A percentile compares a stretch with the other conserved stretches of the same genome.
These are phyloP conservation scores for Cornus florida DNA, from an alignment of 148 eudicot genomes.

Conservation along the genomic window DNA sequence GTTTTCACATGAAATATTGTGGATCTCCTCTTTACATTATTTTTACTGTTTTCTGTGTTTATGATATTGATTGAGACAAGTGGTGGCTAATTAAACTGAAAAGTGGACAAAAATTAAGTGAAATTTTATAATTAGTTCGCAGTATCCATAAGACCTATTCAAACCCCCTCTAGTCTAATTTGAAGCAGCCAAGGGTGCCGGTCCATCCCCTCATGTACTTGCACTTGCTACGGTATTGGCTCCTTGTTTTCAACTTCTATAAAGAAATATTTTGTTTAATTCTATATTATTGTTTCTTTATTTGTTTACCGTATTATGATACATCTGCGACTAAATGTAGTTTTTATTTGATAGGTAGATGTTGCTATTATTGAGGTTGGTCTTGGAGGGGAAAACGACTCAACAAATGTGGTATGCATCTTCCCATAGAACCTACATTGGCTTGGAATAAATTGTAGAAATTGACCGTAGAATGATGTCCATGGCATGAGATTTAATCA, in stretches of 20 bases:
- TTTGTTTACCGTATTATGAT: constrained; percentile 4
- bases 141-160: too few species aligned
- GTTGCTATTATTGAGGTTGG: constrained; percentile 93
- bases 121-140: too few species aligned
- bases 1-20: too few species aligned
- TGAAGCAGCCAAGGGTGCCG: too few species aligned
- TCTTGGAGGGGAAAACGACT: constrained; percentile 75
- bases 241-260: background rate
- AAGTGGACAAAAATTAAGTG: too few species aligned
- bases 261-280: background rate
- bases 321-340: background rate
- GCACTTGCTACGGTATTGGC: background rate
- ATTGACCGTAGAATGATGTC: constrained; percentile 6
- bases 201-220: too few species aligned
- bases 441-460: background rate
- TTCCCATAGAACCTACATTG: constrained; percentile 1
- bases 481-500: constrained; percentile 9
- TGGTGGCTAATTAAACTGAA: too few species aligned
- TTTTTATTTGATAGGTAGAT: constrained; percentile 57
- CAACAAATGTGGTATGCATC: constrained; percentile 81
- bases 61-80: too few species aligned
- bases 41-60: too few species aligned
- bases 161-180: too few species aligned
- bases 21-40: too few species aligned
- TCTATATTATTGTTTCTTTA: background rate